These are phyloP conservation scores for Phytophthora chlamydospora DNA, from an alignment of 352 stramenopile genomes.

Conservation along the genomic window DNA sequence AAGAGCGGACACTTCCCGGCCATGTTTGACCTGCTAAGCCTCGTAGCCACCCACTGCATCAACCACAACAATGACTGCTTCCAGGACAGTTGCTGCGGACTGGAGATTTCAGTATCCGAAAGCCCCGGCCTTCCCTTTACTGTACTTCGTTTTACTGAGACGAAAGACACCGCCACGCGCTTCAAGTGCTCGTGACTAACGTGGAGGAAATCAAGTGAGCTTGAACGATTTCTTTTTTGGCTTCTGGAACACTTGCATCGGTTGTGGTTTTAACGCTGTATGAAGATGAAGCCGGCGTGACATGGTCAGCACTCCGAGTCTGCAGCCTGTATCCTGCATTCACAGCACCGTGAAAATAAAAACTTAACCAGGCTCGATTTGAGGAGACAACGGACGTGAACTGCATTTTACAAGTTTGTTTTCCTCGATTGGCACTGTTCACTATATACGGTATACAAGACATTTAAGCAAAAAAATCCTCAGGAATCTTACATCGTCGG, in stretches of 20 bases:
- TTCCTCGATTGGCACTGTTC: background rate
- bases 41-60: conserved; percentile 13
- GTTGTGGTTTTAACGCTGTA: background rate
- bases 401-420: background rate
- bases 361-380: no score
- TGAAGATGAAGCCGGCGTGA: no score
- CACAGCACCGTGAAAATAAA: no score
- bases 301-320: background rate
- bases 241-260: background rate
- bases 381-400: background rate
- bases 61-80: conserved; percentile 16
- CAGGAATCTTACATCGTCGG: conserved; percentile 40
- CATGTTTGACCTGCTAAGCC: conserved; percentile 1
- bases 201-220: conserved; percentile 19
- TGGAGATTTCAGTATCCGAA: conserved; percentile 14
- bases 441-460: conserved; percentile 15
- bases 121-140: conserved; percentile 18
- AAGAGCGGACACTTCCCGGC: conserved; percentile 23
- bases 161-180: conserved; percentile 3
- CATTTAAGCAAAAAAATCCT: conserved; percentile 26
- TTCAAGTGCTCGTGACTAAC: conserved; percentile 17
- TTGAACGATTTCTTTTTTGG: conserved; percentile 26
- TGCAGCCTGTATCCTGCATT: no score
- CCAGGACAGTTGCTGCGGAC: conserved; percentile 14
- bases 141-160: background rate